Evolutionary conservation across 768 basidiomycete genomes (phyloP).

Genomic region (Boletales sp.): DNA sequence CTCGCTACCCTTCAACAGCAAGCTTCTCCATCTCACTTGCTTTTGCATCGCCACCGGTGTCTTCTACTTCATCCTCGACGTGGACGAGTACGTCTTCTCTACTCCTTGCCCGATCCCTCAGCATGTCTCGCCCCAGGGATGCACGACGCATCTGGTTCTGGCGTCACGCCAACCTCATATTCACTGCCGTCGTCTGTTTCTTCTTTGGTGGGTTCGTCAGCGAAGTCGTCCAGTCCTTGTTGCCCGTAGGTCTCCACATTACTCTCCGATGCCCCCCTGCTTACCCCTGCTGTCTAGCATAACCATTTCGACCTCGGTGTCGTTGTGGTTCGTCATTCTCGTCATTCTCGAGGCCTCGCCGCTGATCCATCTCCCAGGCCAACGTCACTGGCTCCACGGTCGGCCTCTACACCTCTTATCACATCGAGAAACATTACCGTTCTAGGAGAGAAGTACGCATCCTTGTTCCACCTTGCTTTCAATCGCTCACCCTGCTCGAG

Average conservation of each 20-base stretch:
- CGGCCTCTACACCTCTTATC: conserved; percentile 62
- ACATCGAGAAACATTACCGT: conserved; percentile 74
- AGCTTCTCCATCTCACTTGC: conserved; percentile 75
- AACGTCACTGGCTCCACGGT: conserved; percentile 71
- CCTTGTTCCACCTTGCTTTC: neutral
- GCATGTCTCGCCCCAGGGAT: conserved; percentile 43
- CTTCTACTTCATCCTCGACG: conserved; percentile 86
- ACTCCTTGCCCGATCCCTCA: neutral
- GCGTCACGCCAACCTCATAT: conserved; percentile 67
- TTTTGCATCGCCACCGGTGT: conserved; percentile 71
- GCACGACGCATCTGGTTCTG: conserved; percentile 85
- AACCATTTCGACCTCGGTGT: conserved; percentile 74
- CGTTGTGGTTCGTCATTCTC: conserved; percentile 50
- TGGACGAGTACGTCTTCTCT: conserved; percentile 66
- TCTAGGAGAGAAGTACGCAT: conserved; percentile 66
- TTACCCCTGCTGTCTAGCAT: conserved; percentile 38
- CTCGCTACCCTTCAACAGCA: conserved; percentile 71
- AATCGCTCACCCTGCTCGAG: conserved; percentile 32
- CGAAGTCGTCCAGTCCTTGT: conserved; percentile 74
- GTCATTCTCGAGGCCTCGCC: conserved; percentile 7
- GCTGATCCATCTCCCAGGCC: conserved; percentile 44
- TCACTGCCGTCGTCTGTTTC: conserved; percentile 68
- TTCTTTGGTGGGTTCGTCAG: conserved; percentile 79
- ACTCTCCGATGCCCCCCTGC: neutral
- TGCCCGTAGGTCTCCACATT: conserved; percentile 51